Percentiles rank a stretch among this genome's conserved stretches.
Evolutionary conservation across 176 grass and related monocot species (phyloP).

Genomic region (Panicum miliaceum): DNA sequence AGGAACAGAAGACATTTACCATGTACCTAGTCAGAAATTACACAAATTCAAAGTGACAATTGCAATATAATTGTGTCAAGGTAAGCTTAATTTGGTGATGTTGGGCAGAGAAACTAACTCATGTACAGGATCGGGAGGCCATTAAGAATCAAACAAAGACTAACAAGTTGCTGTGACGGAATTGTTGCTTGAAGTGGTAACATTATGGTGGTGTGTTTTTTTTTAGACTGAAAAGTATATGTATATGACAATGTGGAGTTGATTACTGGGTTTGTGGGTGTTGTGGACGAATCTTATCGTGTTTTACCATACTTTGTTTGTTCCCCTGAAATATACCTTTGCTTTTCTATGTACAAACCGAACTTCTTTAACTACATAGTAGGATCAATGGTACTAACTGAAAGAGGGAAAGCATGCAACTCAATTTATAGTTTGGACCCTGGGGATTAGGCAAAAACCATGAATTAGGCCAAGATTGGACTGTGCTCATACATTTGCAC

Average conservation of each 20-base stretch:
- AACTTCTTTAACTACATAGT: slow-evolving; percentile 23
- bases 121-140: neutral
- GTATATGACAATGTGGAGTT: slow-evolving; percentile 8
- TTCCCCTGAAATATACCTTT: slow-evolving; percentile 11
- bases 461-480: neutral
- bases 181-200: slow-evolving; percentile 8
- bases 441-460: neutral
- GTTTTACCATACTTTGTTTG: slow-evolving; percentile 34
- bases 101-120: neutral
- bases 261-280: slow-evolving; percentile 23
- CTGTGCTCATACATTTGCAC: neutral
- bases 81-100: neutral
- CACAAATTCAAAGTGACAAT: too few species aligned
- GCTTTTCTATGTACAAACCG: slow-evolving; percentile 3
- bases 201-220: neutral
- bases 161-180: neutral
- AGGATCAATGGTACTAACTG: neutral
- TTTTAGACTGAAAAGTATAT: slow-evolving; percentile 16
- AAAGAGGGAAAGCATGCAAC: neutral
- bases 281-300: slow-evolving; percentile 29
- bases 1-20: neutral
- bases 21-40: neutral
- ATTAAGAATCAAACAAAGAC: neutral
- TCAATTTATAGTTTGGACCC: neutral
- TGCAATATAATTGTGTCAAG: neutral